Evolutionary conservation across 148 eudicot species (phyloP).

Genomic region (Rhododendron vialii): DNA sequence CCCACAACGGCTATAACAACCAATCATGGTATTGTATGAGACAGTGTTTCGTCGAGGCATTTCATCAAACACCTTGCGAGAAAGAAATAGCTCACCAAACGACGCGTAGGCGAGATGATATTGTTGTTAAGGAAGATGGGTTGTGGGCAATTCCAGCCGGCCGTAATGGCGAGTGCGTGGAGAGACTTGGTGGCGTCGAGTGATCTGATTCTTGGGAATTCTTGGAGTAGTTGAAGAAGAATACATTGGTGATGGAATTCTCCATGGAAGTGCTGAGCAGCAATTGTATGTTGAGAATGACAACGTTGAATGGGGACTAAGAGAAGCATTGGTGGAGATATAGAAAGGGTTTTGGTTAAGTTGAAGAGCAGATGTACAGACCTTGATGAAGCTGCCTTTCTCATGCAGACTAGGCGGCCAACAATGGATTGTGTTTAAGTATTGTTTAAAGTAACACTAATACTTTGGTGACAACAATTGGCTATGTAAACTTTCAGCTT

Average conservation of each 20-base stretch:
- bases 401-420: slow-evolving; percentile 7
- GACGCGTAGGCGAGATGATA: slow-evolving; percentile 32
- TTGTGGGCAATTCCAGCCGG: slow-evolving; percentile 43
- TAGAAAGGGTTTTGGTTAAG: neutral
- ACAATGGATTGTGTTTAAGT: neutral
- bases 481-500: too few species aligned
- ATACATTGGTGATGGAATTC: slow-evolving; percentile 22
- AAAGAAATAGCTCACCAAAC: slow-evolving; percentile 22
- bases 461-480: too few species aligned
- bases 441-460: too few species aligned
- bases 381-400: slow-evolving; percentile 3
- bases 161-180: slow-evolving; percentile 50
- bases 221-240: slow-evolving; percentile 27
- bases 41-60: slow-evolving; percentile 57
- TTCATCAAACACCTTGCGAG: slow-evolving; percentile 61
- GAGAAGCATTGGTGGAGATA: slow-evolving; percentile 6
- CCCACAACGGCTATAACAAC: slow-evolving; percentile 39
- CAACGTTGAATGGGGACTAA: neutral
- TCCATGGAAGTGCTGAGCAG: slow-evolving; percentile 13
- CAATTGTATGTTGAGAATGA: neutral
- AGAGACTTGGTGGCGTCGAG: slow-evolving; percentile 33
- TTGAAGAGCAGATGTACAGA: neutral
- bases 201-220: slow-evolving; percentile 31
- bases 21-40: slow-evolving; percentile 57
- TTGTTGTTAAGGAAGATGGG: slow-evolving; percentile 51